Evolutionary conservation across 1,284 basidiomycete genomes (phyloP).

Genomic region (Boletellus sp.): DNA sequence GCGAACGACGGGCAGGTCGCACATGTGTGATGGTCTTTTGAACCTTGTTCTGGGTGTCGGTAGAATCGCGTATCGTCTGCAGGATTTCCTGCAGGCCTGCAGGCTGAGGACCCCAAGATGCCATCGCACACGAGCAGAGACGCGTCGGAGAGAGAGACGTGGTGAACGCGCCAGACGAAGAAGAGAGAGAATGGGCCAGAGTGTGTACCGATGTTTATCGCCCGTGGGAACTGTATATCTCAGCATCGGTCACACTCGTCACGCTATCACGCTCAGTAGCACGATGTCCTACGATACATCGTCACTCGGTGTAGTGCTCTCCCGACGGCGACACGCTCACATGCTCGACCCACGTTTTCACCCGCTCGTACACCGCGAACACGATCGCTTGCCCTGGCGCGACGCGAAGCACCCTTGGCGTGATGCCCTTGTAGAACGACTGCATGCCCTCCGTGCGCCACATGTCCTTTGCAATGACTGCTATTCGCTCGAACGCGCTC

Average conservation of each 20-base stretch:
- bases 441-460: constrained; percentile 86
- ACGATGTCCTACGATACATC: too few species aligned
- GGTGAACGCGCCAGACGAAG: constrained; percentile 31
- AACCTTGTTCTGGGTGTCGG: constrained; percentile 64
- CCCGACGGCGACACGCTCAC: constrained; percentile 57
- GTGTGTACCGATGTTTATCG: constrained; percentile 35
- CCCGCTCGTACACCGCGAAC: constrained; percentile 88
- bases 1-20: constrained; percentile 29
- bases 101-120: constrained; percentile 72
- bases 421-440: constrained; percentile 97
- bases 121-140: constrained; percentile 41
- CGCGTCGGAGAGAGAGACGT: constrained; percentile 24
- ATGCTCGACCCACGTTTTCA: constrained; percentile 70
- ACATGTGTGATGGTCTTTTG: constrained; percentile 78
- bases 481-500: constrained; percentile 74
- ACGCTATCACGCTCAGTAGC: too few species aligned
- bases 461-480: constrained; percentile 85
- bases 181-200: constrained; percentile 14
- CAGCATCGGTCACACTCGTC: constrained; percentile 29
- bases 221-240: constrained; percentile 33
- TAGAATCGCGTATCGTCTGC: constrained; percentile 81
- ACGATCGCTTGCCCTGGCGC: constrained; percentile 93
- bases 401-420: constrained; percentile 92
- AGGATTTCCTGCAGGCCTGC: constrained; percentile 81
- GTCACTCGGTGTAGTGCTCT: constrained; percentile 64